Evolutionary conservation across 331 rosid genomes (phyloP).

Genomic region (Rosa hybrid): DNA sequence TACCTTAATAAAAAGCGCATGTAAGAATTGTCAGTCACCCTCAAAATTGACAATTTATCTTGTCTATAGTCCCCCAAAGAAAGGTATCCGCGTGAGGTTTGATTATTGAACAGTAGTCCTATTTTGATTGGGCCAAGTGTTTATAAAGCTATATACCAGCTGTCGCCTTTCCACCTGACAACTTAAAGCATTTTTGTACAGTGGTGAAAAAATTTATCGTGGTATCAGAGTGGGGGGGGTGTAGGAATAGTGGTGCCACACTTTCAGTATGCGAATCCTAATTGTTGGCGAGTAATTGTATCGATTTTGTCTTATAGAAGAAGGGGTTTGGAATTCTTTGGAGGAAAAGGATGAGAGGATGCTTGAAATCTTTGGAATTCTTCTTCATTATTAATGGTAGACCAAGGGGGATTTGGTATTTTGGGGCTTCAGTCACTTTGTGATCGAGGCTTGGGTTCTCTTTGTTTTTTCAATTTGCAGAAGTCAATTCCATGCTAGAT

Average conservation of each 20-base stretch:
- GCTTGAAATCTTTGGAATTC: not conserved
- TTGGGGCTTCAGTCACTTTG: no score
- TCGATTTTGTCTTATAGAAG: not conserved
- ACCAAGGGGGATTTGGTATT: no score
- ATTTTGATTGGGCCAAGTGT: not conserved
- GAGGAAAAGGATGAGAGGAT: not conserved
- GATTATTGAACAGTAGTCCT: not conserved
- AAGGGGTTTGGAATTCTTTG: not conserved
- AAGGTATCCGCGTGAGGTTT: not conserved
- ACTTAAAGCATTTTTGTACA: no score
- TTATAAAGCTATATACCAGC: not conserved
- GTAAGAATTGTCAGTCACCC: not conserved
- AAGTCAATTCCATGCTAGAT: no score
- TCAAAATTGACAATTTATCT: not conserved
- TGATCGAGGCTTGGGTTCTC: no score
- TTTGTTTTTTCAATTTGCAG: no score
- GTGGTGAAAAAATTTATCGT: not conserved
- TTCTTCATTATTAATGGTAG: not conserved
- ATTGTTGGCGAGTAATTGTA: not conserved
- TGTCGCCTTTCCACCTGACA: not conserved
- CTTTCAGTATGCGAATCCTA: not conserved
- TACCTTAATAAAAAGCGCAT: not conserved
- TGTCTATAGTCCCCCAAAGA: not conserved
- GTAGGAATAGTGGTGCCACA: not conserved
- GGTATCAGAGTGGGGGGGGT: not conserved